Conservation (phyloP, 805 yeast genomes). For the Monosporozyma aquatica region DNA sequence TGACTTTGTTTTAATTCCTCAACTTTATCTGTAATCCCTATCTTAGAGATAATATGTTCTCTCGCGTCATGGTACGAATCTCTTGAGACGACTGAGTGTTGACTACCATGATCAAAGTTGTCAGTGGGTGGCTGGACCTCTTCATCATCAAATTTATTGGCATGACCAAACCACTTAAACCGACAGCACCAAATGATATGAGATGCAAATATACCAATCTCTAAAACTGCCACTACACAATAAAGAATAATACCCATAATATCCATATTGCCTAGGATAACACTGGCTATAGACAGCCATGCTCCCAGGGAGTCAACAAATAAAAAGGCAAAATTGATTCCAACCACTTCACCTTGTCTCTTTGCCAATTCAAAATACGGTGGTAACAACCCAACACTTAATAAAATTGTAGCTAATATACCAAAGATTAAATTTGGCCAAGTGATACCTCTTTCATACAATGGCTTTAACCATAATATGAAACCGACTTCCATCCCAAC, state of each 20-base stretch:
- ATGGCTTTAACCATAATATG: conserved; percentile 56
- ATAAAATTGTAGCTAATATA: conserved; percentile 63
- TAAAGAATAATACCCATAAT: conserved; percentile 73
- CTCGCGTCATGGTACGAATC: no score
- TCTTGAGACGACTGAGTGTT: no score
- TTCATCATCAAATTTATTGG: conserved; percentile 4
- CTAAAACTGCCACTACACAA: conserved; percentile 61
- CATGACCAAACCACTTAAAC: conserved; percentile 21
- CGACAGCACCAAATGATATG: conserved; percentile 62
- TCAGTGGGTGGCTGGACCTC: not conserved
- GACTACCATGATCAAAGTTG: not conserved
- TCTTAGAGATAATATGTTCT: no score
- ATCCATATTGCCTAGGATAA: conserved; percentile 55
- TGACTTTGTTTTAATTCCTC: not conserved
- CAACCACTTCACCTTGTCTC: conserved; percentile 76
- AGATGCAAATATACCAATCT: conserved; percentile 63
- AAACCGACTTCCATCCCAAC: conserved; percentile 62
- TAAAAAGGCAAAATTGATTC: conserved; percentile 76
- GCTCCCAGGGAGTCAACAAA: conserved; percentile 77
- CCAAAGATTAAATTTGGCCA: conserved; percentile 85
- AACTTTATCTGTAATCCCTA: not conserved
- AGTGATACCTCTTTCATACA: conserved; percentile 38
- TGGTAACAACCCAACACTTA: conserved; percentile 74
- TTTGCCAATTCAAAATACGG: conserved; percentile 80
- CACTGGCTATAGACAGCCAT: conserved; percentile 57